A percentile compares a stretch with the other conserved stretches of the same genome.
Conservation (phyloP, 1,139 yeast genomes). For the Chernovozyma aurita region DNA sequence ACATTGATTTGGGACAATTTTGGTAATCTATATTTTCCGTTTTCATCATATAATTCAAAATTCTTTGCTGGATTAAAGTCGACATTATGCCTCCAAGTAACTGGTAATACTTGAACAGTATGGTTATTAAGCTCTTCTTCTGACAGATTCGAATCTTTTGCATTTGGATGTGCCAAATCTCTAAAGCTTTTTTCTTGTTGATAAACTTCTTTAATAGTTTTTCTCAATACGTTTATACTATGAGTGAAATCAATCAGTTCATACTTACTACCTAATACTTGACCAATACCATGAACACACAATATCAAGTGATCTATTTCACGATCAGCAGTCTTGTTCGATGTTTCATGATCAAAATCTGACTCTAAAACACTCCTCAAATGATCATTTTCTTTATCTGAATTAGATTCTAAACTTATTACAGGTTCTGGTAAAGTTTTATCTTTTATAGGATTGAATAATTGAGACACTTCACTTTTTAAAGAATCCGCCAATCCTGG, state of each 20-base stretch:
- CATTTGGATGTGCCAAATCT: slow-evolving; percentile 29
- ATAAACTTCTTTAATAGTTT: slow-evolving; percentile 57
- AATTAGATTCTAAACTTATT: slow-evolving; percentile 9
- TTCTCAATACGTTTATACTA: slow-evolving; percentile 69
- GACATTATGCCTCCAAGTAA: slow-evolving; percentile 71
- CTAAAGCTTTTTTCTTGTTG: slow-evolving; percentile 40
- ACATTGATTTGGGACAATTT: slow-evolving; percentile 69
- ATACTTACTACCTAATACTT: slow-evolving; percentile 72
- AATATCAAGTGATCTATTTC: slow-evolving; percentile 74
- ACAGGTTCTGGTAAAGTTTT: slow-evolving; percentile 11
- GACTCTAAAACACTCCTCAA: slow-evolving; percentile 47
- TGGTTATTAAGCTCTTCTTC: slow-evolving; percentile 37
- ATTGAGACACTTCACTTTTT: slow-evolving; percentile 24
- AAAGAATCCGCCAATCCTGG: slow-evolving; percentile 29
- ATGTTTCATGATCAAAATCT: slow-evolving; percentile 44
- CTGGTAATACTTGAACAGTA: slow-evolving; percentile 70
- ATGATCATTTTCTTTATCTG: slow-evolving; percentile 18
- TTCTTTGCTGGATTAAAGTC: slow-evolving; percentile 52
- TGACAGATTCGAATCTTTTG: slow-evolving; percentile 13
- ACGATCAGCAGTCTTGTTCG: slow-evolving; percentile 35
- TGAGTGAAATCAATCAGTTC: slow-evolving; percentile 85
- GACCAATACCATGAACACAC: slow-evolving; percentile 94
- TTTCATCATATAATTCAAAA: slow-evolving; percentile 21
- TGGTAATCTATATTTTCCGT: slow-evolving; percentile 47
- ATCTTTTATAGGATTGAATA: slow-evolving; percentile 13